Percentiles rank a stretch among this genome's conserved stretches.
Conservation (phyloP, 2,329 filamentous ascomycete genomes). For the Pseudogymnoascus pannorum region DNA sequence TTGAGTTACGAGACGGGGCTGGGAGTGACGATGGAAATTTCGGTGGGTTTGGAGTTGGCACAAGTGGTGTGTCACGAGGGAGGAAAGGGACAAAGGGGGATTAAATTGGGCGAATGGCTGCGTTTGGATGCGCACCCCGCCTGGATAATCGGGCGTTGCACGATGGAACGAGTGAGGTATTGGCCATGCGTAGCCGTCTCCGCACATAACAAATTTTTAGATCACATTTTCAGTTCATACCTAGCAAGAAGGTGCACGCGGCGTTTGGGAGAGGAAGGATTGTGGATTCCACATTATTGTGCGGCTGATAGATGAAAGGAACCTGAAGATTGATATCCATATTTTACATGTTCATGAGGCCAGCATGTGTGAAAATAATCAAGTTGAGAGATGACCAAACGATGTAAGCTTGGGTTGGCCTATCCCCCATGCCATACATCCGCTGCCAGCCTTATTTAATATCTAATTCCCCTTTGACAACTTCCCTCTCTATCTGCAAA, state of each 20-base stretch:
- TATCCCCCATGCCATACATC: neutral
- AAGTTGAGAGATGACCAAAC: neutral
- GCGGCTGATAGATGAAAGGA: neutral
- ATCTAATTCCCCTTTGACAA: neutral
- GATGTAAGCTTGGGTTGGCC: neutral
- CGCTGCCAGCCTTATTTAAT: neutral
- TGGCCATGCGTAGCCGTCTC: neutral
- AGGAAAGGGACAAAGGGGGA: constrained; percentile 4
- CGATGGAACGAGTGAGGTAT: neutral
- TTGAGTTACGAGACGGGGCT: constrained; percentile 60
- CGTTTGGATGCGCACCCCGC: neutral
- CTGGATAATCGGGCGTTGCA: neutral
- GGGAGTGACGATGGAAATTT: constrained; percentile 45
- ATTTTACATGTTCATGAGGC: neutral
- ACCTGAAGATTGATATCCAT: neutral
- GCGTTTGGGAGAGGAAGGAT: neutral
- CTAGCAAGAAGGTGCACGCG: neutral
- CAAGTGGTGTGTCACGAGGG: constrained; percentile 15
- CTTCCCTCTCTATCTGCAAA: neutral
- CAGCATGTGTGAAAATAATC: neutral
- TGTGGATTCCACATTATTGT: neutral
- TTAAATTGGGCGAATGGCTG: neutral
- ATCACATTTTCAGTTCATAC: constrained; percentile 2
- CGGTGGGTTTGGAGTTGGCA: constrained; percentile 24
- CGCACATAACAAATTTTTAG: constrained; percentile 2